These are phyloP conservation scores for Beauveria australis DNA, from an alignment of 2,329 filamentous ascomycete species.

Conservation along the genomic window DNA sequence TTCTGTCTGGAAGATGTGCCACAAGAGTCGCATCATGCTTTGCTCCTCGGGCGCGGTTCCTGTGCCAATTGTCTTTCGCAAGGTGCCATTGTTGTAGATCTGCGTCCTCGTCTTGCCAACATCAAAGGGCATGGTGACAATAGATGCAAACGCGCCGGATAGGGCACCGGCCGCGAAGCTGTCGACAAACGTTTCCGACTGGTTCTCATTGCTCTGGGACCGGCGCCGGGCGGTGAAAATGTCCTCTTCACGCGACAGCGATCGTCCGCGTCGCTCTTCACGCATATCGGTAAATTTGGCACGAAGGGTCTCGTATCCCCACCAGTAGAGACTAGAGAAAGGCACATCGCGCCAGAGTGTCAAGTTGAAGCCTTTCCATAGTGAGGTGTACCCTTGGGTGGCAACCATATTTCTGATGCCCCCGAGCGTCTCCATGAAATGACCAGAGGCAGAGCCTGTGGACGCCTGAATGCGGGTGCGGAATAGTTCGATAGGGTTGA, in stretches of 20 bases:
- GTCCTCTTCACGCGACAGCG: slow-evolving; percentile 25
- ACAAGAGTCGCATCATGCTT: slow-evolving; percentile 74
- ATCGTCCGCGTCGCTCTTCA: slow-evolving; percentile 38
- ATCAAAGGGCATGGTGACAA: slow-evolving; percentile 91
- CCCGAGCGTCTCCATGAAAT: slow-evolving; percentile 70
- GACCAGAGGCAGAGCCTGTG: slow-evolving; percentile 50
- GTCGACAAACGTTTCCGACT: slow-evolving; percentile 72
- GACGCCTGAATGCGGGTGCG: slow-evolving; percentile 85
- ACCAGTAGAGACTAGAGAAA: slow-evolving; percentile 97
- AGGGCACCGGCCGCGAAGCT: slow-evolving; percentile 80
- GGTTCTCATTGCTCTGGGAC: slow-evolving; percentile 60
- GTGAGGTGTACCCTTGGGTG: slow-evolving; percentile 64
- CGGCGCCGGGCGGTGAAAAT: slow-evolving; percentile 39
- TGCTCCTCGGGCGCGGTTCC: slow-evolving; percentile 58
- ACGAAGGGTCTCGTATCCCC: slow-evolving; percentile 84
- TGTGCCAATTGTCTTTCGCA: slow-evolving; percentile 25
- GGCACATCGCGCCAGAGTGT: slow-evolving; percentile 96
- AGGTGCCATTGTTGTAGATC: slow-evolving; percentile 55
- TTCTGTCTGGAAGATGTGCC: slow-evolving; percentile 84
- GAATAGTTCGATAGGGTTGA: slow-evolving; percentile 90
- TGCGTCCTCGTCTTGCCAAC: slow-evolving; percentile 96
- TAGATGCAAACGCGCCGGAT: slow-evolving; percentile 76
- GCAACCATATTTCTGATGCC: slow-evolving; percentile 74
- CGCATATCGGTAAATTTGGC: slow-evolving; percentile 62
- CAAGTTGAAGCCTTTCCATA: slow-evolving; percentile 85